Percentiles rank a stretch among this genome's conserved stretches.
Conservation (phyloP, 768 basidiomycete species). For the Lactarius pseudohatsudake region DNA sequence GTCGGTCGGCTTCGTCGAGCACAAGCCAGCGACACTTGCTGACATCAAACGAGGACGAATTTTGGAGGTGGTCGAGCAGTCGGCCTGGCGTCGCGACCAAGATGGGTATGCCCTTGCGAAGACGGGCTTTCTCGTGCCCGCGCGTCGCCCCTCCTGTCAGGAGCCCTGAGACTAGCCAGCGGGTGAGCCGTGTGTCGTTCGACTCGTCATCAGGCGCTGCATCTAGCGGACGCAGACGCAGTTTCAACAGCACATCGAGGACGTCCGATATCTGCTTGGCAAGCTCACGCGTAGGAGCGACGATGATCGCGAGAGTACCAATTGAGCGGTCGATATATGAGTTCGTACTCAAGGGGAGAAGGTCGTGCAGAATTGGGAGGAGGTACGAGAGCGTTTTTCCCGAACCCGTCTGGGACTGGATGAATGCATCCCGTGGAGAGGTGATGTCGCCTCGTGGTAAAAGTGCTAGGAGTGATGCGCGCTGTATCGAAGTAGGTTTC, state of each 20-base stretch:
- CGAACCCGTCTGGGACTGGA: constrained; percentile 96
- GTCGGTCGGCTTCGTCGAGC: constrained; percentile 93
- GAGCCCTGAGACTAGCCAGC: constrained; percentile 93
- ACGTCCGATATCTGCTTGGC: constrained; percentile 97
- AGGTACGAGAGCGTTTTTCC: constrained; percentile 95
- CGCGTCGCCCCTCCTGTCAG: constrained; percentile 93
- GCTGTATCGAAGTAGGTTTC: constrained; percentile 90
- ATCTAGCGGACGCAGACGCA: constrained; percentile 63
- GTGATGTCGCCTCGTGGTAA: constrained; percentile 44
- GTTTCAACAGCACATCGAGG: constrained; percentile 74
- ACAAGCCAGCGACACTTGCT: constrained; percentile 96
- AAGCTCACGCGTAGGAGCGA: constrained; percentile 93
- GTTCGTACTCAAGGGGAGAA: constrained; percentile 83
- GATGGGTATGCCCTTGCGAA: constrained; percentile 93
- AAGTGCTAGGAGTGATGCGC: constrained; percentile 65
- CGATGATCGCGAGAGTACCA: constrained; percentile 91
- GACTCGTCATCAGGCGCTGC: constrained; percentile 50
- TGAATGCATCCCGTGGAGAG: constrained; percentile 72
- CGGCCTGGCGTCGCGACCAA: constrained; percentile 95
- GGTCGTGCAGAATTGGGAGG: constrained; percentile 92
- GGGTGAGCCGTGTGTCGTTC: constrained; percentile 55
- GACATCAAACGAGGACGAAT: constrained; percentile 88
- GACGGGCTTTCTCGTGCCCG: constrained; percentile 91
- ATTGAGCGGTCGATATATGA: constrained; percentile 94
- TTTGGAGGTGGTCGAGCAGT: constrained; percentile 93